Evolutionary conservation across 495 filamentous ascomycete genomes (phyloP).

Genomic region (Ramalina intermedia): DNA sequence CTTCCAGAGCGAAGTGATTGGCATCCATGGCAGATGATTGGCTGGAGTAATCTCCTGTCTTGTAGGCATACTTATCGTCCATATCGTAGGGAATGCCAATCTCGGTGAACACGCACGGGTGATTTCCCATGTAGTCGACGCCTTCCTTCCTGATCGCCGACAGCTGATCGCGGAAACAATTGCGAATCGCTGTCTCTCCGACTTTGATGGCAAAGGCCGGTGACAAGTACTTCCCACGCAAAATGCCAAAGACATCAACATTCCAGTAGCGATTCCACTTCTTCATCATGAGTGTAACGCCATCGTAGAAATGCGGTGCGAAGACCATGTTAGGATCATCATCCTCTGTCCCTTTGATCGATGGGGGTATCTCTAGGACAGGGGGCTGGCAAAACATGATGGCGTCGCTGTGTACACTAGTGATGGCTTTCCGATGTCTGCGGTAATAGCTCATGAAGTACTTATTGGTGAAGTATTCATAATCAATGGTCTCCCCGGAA

Average conservation of each 20-base stretch:
- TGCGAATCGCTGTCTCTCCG: constrained; percentile 88
- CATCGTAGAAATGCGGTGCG: constrained; percentile 91
- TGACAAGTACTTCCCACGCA: constrained; percentile 74
- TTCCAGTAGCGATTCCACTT: constrained; percentile 98
- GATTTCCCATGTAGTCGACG: constrained; percentile 74
- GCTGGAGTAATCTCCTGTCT: constrained; percentile 89
- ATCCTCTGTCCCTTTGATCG: constrained; percentile 73
- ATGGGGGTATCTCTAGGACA: constrained; percentile 79
- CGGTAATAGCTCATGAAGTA: constrained; percentile 83
- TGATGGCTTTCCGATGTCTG: constrained; percentile 56
- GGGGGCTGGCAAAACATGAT: constrained; percentile 89
- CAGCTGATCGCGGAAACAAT: constrained; percentile 88
- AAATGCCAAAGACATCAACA: constrained; percentile 82
- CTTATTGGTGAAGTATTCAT: constrained; percentile 71
- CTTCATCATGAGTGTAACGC: constrained; percentile 91
- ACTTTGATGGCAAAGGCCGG: constrained; percentile 85
- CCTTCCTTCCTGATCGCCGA: constrained; percentile 78
- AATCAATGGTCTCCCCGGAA: constrained; percentile 57
- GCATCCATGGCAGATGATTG: constrained; percentile 93
- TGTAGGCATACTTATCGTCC: constrained; percentile 89
- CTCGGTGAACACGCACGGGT: constrained; percentile 83
- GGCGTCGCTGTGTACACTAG: constrained; percentile 56
- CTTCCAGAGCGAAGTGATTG: constrained; percentile 87
- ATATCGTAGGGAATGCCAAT: constrained; percentile 99
- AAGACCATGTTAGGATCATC: constrained; percentile 86